A percentile compares a stretch with the other conserved stretches of the same genome.
Conservation (phyloP, 1,139 yeast genomes). For the Blastobotrys capitulatus region DNA sequence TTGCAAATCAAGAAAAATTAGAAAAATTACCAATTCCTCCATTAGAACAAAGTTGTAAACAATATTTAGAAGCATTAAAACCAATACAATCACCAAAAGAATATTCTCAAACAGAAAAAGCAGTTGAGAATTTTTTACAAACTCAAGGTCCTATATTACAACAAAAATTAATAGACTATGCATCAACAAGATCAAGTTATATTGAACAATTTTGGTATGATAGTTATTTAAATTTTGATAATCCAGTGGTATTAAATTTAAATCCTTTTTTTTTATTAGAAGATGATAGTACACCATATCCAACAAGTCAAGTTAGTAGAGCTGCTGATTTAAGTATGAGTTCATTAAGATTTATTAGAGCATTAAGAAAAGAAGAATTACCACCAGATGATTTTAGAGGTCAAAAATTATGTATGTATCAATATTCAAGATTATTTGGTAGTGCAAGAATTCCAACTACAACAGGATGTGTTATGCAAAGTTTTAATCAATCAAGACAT, state of each 20-base stretch:
- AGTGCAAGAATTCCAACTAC: conserved; percentile 79
- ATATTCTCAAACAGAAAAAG: conserved; percentile 52
- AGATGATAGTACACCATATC: conserved; percentile 83
- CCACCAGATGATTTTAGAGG: conserved; percentile 67
- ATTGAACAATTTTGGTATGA: conserved; percentile 95
- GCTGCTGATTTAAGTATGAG: conserved; percentile 80
- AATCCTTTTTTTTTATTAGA: conserved; percentile 85
- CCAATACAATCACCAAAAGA: conserved; percentile 66
- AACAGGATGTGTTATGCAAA: conserved; percentile 79
- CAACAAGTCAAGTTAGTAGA: conserved; percentile 64
- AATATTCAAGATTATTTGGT: conserved; percentile 78
- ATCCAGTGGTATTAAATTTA: conserved; percentile 77
- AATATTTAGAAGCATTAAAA: conserved; percentile 58
- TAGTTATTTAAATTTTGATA: conserved; percentile 77
- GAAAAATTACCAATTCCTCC: conserved; percentile 75
- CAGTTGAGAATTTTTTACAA: conserved; percentile 54
- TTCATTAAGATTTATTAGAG: conserved; percentile 71
- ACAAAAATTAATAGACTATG: conserved; percentile 55
- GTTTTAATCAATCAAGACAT: conserved; percentile 69
- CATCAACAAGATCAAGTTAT: conserved; percentile 63
- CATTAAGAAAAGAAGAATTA: conserved; percentile 67
- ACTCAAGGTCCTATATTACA: conserved; percentile 60
- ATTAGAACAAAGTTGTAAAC: conserved; percentile 55
- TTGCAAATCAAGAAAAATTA: conserved; percentile 50
- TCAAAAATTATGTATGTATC: conserved; percentile 80